Evolutionary conservation across 2,329 filamentous ascomycete genomes (phyloP), one percentile per base, ranked within the genome.

Genomic region (Colletotrichum viniferum): DNA sequence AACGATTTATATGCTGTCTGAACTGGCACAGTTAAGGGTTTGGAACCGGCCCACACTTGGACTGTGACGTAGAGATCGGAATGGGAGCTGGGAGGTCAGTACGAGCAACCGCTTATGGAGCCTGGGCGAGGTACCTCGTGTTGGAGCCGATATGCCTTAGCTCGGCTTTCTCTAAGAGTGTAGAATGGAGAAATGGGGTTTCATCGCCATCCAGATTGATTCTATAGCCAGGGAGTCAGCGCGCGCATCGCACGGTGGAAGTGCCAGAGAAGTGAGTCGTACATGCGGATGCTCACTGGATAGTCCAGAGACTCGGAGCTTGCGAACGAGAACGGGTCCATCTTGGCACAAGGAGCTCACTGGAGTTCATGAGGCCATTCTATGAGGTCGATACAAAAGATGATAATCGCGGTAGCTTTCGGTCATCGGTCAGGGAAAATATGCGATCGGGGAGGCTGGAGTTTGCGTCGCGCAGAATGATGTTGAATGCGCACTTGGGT

Each of bases 241-340:
- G 18, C 63, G 21, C n/a, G 38, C 24, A 34, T 68, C 5, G 28
- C 7, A 38, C 12, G 24, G 24, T 16, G 52, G 36, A 66, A 38
- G 24, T 5, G 68, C 36, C 34, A 52, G 14, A 63, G 43, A 62
- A 36, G 32, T 7, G 70, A 52, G 64, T 48, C 88, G 78, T 81
- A 92, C 91, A 94, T 92, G 84, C 91, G 90, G 80, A 94, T 87
- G 85, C 88, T 92, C 79, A 94, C 88, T 24, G 94, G 92, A 78
- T 96, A 91, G 79, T 95, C 90, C 79, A 98, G 89, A 84, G 95
- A 92, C 78, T 95, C 94, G 75, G 97, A 98, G 81, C 93, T 95
- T 79, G 95, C 96, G 87, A 98, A 98, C 34, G 96, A 98, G 85
- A 98, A 98, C 68, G 96, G 94, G 86, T 99, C 97, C 95, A 98